These are phyloP conservation scores for Adansonia gregorii DNA, from an alignment of 441 rosid genomes.

Conservation along the genomic window DNA sequence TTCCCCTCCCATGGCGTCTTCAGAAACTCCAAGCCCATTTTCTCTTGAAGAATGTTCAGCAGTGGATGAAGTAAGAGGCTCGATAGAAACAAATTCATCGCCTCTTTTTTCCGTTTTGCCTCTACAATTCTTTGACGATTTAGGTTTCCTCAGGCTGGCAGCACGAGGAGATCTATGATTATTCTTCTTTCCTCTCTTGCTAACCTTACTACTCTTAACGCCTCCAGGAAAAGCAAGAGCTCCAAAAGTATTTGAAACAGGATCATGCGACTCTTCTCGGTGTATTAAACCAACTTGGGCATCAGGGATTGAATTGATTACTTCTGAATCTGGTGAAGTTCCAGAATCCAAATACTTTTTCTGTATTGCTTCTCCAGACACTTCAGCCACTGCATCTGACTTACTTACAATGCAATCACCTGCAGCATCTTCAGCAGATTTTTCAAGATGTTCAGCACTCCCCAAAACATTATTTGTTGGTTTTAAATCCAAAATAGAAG, in stretches of 20 bases:
- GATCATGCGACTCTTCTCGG: conserved; percentile 46
- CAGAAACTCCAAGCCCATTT: conserved; percentile 32
- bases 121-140: conserved; percentile 48
- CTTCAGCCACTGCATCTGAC: conserved; percentile 43
- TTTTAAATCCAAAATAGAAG: conserved; percentile 36
- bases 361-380: conserved; percentile 45
- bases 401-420: conserved; percentile 39
- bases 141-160: conserved; percentile 42
- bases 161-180: conserved; percentile 37
- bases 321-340: conserved; percentile 99
- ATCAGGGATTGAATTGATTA: conserved; percentile 73
- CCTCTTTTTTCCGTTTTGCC: conserved; percentile 35
- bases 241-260: conserved; percentile 45
- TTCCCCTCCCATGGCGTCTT: conserved; percentile 35
- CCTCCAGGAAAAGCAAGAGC: conserved; percentile 34
- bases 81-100: conserved; percentile 34
- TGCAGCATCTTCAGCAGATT: conserved; percentile 49
- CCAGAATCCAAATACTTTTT: conserved; percentile 62
- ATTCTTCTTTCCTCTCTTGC: conserved; percentile 56
- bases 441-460: conserved; percentile 38
- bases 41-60: conserved; percentile 40
- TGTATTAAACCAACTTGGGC: conserved; percentile 46
- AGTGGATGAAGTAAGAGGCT: conserved; percentile 36
- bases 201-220: conserved; percentile 35
- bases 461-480: conserved; percentile 41